Evolutionary conservation across 148 eudicot species (phyloP).

Genomic region (Pouteria glomerata): DNA sequence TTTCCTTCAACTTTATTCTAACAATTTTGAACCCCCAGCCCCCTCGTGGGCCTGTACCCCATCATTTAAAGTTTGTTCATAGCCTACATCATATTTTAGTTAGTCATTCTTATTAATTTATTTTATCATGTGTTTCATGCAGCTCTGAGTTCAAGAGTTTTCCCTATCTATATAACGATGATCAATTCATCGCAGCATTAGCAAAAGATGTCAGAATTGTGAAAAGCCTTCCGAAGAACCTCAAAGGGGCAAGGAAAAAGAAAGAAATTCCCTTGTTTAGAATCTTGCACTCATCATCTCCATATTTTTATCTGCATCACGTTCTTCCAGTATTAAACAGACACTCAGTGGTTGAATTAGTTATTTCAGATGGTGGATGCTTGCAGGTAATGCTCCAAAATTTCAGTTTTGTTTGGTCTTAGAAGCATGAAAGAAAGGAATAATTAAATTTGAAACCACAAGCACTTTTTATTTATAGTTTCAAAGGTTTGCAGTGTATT

Average conservation of each 20-base stretch:
- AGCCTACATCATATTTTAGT: background rate
- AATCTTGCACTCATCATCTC: slow-evolving; percentile 60
- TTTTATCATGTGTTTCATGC: slow-evolving; percentile 21
- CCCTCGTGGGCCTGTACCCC: no score
- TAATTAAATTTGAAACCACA: no score
- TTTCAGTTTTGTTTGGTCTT: no score
- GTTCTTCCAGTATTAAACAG: slow-evolving; percentile 72
- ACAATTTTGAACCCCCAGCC: no score
- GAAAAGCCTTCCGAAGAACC: slow-evolving; percentile 83
- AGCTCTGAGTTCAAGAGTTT: slow-evolving; percentile 89
- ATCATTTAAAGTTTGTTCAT: background rate
- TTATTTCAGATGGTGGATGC: slow-evolving; percentile 87
- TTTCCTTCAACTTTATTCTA: slow-evolving; percentile 12
- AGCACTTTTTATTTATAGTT: no score
- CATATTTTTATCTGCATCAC: slow-evolving; percentile 64
- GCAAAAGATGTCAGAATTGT: slow-evolving; percentile 68
- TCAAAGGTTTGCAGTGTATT: no score
- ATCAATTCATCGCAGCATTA: slow-evolving; percentile 73
- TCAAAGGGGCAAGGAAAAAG: slow-evolving; percentile 75
- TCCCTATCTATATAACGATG: slow-evolving; percentile 88
- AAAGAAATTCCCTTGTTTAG: slow-evolving; percentile 67
- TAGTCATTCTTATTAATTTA: background rate
- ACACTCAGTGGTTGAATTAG: slow-evolving; percentile 71
- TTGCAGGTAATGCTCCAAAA: slow-evolving; percentile 54
- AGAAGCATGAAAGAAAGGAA: no score